Evolutionary conservation across 2,329 filamentous ascomycete genomes (phyloP).

Genomic region (Colletotrichum sp.): DNA sequence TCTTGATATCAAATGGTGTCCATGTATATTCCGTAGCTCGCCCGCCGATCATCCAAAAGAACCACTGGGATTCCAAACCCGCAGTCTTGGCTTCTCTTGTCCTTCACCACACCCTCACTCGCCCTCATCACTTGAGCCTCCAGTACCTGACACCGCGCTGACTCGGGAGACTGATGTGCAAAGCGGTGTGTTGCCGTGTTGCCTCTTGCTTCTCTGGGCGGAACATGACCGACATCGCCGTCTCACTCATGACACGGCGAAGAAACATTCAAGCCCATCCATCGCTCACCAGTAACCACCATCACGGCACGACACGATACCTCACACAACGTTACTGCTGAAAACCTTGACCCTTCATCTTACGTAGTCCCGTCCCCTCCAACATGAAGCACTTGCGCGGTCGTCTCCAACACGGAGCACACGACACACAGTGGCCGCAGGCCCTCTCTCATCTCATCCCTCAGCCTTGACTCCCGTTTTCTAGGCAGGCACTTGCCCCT

Average conservation of each 20-base stretch:
- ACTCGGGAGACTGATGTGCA: conserved; percentile 9
- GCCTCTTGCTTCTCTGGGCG: background rate
- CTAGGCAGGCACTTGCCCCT: background rate
- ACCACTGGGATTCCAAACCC: background rate
- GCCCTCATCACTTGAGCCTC: conserved; percentile 3
- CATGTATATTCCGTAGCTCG: background rate
- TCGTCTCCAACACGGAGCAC: background rate
- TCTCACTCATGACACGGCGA: background rate
- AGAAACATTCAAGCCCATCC: background rate
- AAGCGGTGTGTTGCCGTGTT: background rate
- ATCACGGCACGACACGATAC: background rate
- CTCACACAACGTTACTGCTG: background rate
- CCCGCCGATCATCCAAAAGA: conserved; percentile 3
- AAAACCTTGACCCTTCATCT: background rate
- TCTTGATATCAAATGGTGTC: background rate
- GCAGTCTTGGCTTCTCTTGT: conserved; percentile 1
- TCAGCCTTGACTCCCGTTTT: background rate
- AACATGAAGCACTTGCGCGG: background rate
- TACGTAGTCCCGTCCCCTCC: background rate
- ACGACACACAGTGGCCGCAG: background rate
- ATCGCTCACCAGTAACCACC: background rate
- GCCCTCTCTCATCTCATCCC: background rate
- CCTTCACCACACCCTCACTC: background rate
- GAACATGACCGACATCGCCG: conserved; percentile 1
- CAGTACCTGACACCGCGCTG: background rate